phyloP scores from a whole-genome alignment of 116 monocot genomes.

The Papilionanthe hybrid region DNA sequence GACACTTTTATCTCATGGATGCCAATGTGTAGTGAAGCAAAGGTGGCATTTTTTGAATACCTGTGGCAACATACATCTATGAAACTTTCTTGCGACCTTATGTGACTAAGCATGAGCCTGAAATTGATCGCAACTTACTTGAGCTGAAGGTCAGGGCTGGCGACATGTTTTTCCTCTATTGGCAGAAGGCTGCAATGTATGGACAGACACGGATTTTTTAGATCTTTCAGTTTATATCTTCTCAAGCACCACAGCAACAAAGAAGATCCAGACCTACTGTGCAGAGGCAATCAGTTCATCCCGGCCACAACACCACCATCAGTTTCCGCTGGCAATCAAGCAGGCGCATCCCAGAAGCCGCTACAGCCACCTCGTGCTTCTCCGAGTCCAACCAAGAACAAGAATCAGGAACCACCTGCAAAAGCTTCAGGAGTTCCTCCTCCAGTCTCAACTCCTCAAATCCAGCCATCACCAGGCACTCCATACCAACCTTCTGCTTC shows the following conservation, averaged over 20 bases:
- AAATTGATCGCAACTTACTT: conserved; percentile 72
- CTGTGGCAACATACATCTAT: conserved; percentile 57
- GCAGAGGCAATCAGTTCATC: conserved; percentile 6
- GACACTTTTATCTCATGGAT: conserved; percentile 52
- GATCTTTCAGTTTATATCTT: conserved; percentile 61
- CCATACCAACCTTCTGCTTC: not conserved
- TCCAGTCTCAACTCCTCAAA: not conserved
- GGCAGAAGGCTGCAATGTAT: conserved; percentile 50
- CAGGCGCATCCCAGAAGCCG: not conserved
- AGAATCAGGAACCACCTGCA: not conserved
- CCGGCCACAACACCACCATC: not conserved
- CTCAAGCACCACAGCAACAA: conserved; percentile 38
- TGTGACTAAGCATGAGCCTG: conserved; percentile 61
- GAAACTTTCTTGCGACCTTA: conserved; percentile 67
- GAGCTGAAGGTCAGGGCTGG: conserved; percentile 61
- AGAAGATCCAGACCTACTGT: conserved; percentile 28
- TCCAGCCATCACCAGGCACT: not conserved
- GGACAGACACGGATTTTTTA: conserved; percentile 63
- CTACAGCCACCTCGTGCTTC: not conserved
- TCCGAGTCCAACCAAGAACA: conserved; percentile 1
- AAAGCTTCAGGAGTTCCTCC: not conserved
- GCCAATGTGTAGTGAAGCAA: conserved; percentile 56
- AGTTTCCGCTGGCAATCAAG: not conserved
- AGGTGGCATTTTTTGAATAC: conserved; percentile 48
- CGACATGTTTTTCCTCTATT: conserved; percentile 43